Evolutionary conservation across 2,329 filamentous ascomycete genomes (phyloP).

Genomic region (Claviceps capensis): DNA sequence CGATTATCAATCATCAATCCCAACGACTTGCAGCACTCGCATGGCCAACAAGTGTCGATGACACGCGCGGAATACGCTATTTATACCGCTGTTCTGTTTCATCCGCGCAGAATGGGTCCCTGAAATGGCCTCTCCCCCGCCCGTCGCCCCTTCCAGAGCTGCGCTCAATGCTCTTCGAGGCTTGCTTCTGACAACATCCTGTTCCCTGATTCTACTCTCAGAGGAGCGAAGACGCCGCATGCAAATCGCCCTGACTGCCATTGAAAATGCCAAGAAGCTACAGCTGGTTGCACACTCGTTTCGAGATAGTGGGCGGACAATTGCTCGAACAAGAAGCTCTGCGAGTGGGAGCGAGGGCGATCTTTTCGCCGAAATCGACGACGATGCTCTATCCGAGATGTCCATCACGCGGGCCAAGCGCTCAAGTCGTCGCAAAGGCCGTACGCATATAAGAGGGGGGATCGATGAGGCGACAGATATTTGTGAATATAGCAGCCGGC

Average conservation of each 20-base stretch:
- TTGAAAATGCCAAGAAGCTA: slow-evolving; percentile 39
- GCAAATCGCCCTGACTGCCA: slow-evolving; percentile 33
- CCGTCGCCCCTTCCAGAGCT: slow-evolving; percentile 40
- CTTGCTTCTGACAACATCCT: slow-evolving; percentile 42
- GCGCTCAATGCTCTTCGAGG: slow-evolving; percentile 41
- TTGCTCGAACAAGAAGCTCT: slow-evolving; percentile 14
- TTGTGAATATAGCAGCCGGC: slow-evolving; percentile 1
- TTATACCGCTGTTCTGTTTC: not conserved
- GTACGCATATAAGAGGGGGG: slow-evolving; percentile 5
- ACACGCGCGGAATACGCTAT: not conserved
- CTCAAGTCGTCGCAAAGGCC: slow-evolving; percentile 16
- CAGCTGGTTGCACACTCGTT: slow-evolving; percentile 18
- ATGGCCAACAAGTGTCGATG: not conserved
- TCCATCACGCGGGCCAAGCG: slow-evolving; percentile 10
- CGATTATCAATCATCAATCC: not conserved
- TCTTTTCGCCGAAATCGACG: slow-evolving; percentile 10
- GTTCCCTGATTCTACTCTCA: slow-evolving; percentile 38
- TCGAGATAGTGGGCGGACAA: slow-evolving; percentile 17
- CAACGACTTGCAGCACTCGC: not conserved
- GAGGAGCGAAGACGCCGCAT: slow-evolving; percentile 44
- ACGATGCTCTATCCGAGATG: slow-evolving; percentile 12
- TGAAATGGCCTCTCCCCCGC: slow-evolving; percentile 31
- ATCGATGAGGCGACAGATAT: not conserved
- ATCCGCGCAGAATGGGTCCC: slow-evolving; percentile 13
- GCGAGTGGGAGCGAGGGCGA: slow-evolving; percentile 8